phyloP scores from a whole-genome alignment of 331 rosid genomes.

The Malus hybrid region DNA sequence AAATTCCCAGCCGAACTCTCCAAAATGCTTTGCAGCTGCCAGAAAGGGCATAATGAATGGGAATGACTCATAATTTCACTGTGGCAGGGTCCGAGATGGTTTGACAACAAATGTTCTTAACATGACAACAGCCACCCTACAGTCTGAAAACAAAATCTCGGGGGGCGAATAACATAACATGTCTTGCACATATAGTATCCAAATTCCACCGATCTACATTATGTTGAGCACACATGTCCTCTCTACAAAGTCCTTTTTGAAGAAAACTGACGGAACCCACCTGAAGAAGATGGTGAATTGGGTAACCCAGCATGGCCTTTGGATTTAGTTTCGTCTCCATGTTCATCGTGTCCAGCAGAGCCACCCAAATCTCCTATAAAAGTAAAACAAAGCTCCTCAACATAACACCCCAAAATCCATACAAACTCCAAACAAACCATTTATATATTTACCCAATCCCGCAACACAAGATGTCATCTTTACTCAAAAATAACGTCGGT shows the following conservation, averaged over 20 bases:
- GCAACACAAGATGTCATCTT: not conserved
- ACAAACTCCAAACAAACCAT: not conserved
- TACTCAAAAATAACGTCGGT: not conserved
- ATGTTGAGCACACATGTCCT: slow-evolving; percentile 93
- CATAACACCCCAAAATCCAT: not conserved
- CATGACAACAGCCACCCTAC: slow-evolving; percentile 87
- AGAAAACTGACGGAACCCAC: slow-evolving; percentile 99
- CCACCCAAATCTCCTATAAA: slow-evolving; percentile 88
- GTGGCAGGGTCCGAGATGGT: slow-evolving; percentile 63
- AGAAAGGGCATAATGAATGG: slow-evolving; percentile 44
- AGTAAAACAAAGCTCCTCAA: not conserved
- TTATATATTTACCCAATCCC: not conserved
- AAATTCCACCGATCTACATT: slow-evolving; percentile 64
- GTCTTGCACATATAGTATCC: slow-evolving; percentile 73
- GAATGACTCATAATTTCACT: slow-evolving; percentile 68
- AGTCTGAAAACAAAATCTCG: slow-evolving; percentile 72
- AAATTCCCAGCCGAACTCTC: slow-evolving; percentile 60
- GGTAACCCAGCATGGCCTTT: slow-evolving; percentile 65
- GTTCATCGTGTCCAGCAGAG: slow-evolving; percentile 67
- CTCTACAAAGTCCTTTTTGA: slow-evolving; percentile 94
- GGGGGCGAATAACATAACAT: slow-evolving; percentile 68
- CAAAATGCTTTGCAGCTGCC: slow-evolving; percentile 62
- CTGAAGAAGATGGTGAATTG: slow-evolving; percentile 98
- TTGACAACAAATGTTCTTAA: slow-evolving; percentile 67
- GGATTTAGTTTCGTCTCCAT: slow-evolving; percentile 59